Percentiles rank a stretch among this genome's conserved stretches.
These are phyloP conservation scores for Alternaria sp. DNA, from an alignment of 2,329 filamentous ascomycete genomes.

Conservation along the genomic window DNA sequence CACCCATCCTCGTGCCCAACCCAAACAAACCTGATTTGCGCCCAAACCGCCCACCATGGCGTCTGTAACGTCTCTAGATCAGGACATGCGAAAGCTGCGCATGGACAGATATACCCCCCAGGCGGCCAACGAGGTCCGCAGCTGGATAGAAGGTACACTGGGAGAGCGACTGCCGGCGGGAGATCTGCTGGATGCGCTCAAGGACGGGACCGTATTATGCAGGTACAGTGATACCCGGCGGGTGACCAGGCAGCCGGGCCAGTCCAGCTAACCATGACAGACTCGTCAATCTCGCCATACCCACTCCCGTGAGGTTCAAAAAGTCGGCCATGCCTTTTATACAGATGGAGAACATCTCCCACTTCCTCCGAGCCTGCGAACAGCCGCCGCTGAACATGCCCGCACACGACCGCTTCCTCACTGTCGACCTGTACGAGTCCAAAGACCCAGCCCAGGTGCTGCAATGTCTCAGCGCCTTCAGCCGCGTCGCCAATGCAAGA, in stretches of 20 bases:
- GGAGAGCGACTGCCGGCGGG: slow-evolving; percentile 74
- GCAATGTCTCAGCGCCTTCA: slow-evolving; percentile 92
- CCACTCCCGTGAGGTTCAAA: slow-evolving; percentile 87
- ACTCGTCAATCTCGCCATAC: slow-evolving; percentile 80
- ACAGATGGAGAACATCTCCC: slow-evolving; percentile 99
- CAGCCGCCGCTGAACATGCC: slow-evolving; percentile 84
- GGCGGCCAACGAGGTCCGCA: slow-evolving; percentile 82
- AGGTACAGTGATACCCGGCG: slow-evolving; percentile 66
- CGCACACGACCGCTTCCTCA: slow-evolving; percentile 94
- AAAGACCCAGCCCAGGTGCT: slow-evolving; percentile 97
- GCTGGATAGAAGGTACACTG: slow-evolving; percentile 85
- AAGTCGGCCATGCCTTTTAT: slow-evolving; percentile 95
- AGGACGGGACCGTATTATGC: slow-evolving; percentile 92
- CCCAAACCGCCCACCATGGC: slow-evolving; percentile 69
- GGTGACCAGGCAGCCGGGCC: neutral
- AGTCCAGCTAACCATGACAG: slow-evolving; percentile 54
- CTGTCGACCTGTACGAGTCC: slow-evolving; percentile 92
- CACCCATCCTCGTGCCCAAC: slow-evolving; percentile 13
- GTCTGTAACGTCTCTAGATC: slow-evolving; percentile 90
- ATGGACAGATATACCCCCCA: slow-evolving; percentile 91
- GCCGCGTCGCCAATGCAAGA: slow-evolving; percentile 78
- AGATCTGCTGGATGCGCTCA: slow-evolving; percentile 85
- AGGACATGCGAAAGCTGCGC: slow-evolving; percentile 92
- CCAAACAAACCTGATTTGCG: slow-evolving; percentile 20
- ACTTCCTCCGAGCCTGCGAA: slow-evolving; percentile 91